Evolutionary conservation across 345 rosid genomes (phyloP).

Genomic region (Laguncularia racemosa): DNA sequence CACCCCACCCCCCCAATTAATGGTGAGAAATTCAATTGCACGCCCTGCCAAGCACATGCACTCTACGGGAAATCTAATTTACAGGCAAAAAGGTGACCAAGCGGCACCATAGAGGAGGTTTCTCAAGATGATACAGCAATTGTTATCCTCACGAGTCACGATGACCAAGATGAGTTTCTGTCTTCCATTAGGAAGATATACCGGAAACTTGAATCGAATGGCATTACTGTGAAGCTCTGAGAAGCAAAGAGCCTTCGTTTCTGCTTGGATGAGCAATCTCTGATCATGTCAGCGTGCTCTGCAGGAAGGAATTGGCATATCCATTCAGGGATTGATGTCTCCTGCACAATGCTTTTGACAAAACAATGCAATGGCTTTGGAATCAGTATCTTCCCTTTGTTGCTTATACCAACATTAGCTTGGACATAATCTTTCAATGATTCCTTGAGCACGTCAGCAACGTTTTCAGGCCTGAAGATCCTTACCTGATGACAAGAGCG

Average conservation of each 20-base stretch:
- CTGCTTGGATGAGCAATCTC: slow-evolving; percentile 31
- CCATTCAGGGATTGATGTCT: slow-evolving; percentile 42
- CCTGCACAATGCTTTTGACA: slow-evolving; percentile 37
- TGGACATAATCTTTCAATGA: slow-evolving; percentile 48
- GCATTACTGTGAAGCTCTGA: slow-evolving; percentile 39
- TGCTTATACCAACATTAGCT: slow-evolving; percentile 46
- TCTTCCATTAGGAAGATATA: slow-evolving; percentile 36
- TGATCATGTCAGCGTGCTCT: slow-evolving; percentile 39
- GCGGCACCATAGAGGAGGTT: no score
- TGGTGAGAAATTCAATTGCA: no score
- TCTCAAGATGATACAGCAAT: no score
- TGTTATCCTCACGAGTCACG: no score
- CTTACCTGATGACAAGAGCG: slow-evolving; percentile 39
- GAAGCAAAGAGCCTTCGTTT: slow-evolving; percentile 40
- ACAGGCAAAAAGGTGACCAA: no score
- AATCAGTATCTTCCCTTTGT: slow-evolving; percentile 42
- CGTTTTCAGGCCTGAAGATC: slow-evolving; percentile 48
- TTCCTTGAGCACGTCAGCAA: slow-evolving; percentile 28
- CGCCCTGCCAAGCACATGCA: no score
- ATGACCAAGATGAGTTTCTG: no score
- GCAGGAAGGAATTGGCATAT: slow-evolving; percentile 43
- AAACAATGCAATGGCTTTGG: slow-evolving; percentile 53
- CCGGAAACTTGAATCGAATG: slow-evolving; percentile 57
- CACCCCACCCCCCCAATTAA: no score
- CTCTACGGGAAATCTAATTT: no score